Conservation (phyloP, 73 alveolate species). For the Durusdinium trenchii region DNA sequence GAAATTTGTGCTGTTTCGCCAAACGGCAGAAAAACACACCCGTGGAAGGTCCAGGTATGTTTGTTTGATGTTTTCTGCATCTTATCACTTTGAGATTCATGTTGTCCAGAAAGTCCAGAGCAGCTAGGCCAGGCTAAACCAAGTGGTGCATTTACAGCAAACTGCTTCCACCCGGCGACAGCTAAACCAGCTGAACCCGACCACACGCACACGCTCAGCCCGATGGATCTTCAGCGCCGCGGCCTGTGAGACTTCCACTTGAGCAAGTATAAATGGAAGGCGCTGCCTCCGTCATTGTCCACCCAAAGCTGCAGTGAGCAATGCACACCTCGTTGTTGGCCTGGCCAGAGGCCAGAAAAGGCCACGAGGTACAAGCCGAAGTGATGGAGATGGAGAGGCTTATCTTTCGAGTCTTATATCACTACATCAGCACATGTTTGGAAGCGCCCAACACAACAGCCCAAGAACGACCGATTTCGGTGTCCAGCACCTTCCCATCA, state of each 20-base stretch:
- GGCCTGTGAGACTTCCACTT: constrained; percentile 75
- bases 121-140: no score
- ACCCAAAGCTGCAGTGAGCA: constrained; percentile 90
- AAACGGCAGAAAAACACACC: no score
- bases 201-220: neutral
- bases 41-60: no score
- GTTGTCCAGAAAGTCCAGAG: no score
- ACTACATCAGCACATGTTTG: neutral
- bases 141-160: neutral
- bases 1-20: no score
- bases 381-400: no score
- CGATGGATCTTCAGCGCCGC: neutral
- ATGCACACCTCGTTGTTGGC: constrained; percentile 82
- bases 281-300: constrained; percentile 44
- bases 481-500: constrained; percentile 47
- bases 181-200: neutral
- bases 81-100: no score
- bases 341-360: neutral
- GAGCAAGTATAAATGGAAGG: constrained; percentile 71
- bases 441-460: neutral
- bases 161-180: neutral
- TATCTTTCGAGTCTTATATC: no score
- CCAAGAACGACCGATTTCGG: neutral
- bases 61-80: no score
- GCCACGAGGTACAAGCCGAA: no score